Evolutionary conservation across 306 rosid genomes (phyloP), one percentile per base, ranked within the genome.

Genomic region (Vachellia collinsii): DNA sequence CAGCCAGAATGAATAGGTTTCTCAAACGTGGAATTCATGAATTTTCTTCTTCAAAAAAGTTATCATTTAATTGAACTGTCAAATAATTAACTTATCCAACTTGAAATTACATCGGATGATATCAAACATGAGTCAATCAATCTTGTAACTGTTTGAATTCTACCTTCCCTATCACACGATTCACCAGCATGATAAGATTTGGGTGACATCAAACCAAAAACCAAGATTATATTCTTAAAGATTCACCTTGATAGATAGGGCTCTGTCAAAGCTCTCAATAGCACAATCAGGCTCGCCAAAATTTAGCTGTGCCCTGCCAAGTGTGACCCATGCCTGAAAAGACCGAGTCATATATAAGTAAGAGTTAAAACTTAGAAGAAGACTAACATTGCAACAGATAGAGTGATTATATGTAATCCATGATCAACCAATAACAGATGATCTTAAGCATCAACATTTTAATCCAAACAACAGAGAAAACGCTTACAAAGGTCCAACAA

Each of bases 231-330:
- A 58, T 59, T 22, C 65, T 63, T 11, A 79, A 89, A 82, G 72
- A 51, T 46, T 68, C 85, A 93, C 97, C 97, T 91, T 91, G 83
- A 93, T 84, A 73, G 93, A 92, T 83, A 90, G 72, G 51, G 99
- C 93, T 82, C 75, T 86, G 82, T 94, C 97, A 82, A 94, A 94
- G 85, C 95, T 94, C 75, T 89, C 87, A 69, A 90, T 81, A 36
- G 95, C 95, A 77, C 84, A 87, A 86, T 94, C 97, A 12, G 99
- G 97, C 85, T 94, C 97, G 61, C 97, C 97, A 78, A 85, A 94
- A 85, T 94, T 93, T 75, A 94, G 85, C 81, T 93, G 97, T 70
- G 99, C 93, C 83, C 99, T 91, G 67, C 97, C 99, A 72, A 94
- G 97, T 61, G 99, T 93, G 72, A 91, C 80, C 99, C 97, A 91